These are phyloP conservation scores for Ophiosphaerella narmari DNA, from an alignment of 2,329 filamentous ascomycete species.

Conservation along the genomic window DNA sequence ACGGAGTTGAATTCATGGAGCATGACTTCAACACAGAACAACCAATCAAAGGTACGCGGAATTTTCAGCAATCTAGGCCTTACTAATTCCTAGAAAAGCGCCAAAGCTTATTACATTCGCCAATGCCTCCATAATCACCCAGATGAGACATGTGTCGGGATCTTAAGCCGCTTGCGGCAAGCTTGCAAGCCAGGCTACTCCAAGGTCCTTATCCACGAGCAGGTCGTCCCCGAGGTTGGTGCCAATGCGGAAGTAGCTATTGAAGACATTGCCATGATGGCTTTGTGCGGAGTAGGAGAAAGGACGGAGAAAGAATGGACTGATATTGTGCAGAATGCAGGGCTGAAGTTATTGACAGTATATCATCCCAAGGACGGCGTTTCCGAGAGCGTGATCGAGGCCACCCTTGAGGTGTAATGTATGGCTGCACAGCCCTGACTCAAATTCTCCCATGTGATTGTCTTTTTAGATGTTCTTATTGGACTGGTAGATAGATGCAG, in stretches of 20 bases:
- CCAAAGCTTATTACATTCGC: slow-evolving; percentile 16
- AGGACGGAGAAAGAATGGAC: not conserved
- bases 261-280: not conserved
- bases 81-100: slow-evolving; percentile 51
- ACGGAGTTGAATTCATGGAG: slow-evolving; percentile 40
- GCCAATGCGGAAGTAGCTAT: not conserved
- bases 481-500: too few species aligned
- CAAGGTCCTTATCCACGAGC: not conserved
- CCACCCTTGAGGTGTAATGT: not conserved
- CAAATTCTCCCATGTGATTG: not conserved
- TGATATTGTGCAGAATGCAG: not conserved
- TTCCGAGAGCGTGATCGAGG: not conserved
- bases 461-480: too few species aligned
- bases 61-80: not conserved
- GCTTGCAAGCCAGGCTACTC: not conserved
- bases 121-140: slow-evolving; percentile 17
- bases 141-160: slow-evolving; percentile 6
- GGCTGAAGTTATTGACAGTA: not conserved
- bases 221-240: not conserved
- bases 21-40: slow-evolving; percentile 49
- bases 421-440: not conserved
- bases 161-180: slow-evolving; percentile 3
- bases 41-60: slow-evolving; percentile 25
- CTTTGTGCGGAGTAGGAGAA: not conserved
- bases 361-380: not conserved